These are phyloP conservation scores for Lentinula raphanica DNA, from an alignment of 768 basidiomycete genomes.

Conservation along the genomic window DNA sequence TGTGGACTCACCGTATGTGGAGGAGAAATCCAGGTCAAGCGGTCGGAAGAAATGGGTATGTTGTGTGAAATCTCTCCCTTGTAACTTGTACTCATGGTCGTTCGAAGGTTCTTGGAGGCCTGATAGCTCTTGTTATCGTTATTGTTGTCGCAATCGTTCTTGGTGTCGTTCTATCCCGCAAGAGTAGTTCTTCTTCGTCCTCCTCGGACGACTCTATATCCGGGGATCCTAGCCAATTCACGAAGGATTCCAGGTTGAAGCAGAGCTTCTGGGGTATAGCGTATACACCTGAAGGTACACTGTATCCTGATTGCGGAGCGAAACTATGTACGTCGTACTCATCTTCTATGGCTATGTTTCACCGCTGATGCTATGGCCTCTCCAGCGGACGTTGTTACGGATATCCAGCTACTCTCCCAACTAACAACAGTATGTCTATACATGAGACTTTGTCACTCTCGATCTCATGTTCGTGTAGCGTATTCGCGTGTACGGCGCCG, in stretches of 20 bases:
- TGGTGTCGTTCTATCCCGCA: constrained; percentile 13
- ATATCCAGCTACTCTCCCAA: constrained; percentile 69
- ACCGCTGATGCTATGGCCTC: neutral
- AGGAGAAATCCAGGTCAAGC: neutral
- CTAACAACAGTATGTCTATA: constrained; percentile 48
- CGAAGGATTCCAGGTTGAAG: constrained; percentile 60
- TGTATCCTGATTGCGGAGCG: constrained; percentile 66
- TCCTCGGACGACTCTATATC: constrained; percentile 9
- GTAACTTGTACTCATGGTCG: neutral
- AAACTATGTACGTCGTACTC: constrained; percentile 37
- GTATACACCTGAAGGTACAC: constrained; percentile 74
- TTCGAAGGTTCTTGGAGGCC: constrained; percentile 41
- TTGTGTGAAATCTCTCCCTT: neutral
- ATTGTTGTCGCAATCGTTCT: constrained; percentile 55
- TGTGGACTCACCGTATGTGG: neutral
- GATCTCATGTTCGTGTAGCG: constrained; percentile 21
- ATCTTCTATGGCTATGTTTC: neutral
- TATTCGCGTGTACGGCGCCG: constrained; percentile 80
- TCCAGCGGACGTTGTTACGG: constrained; percentile 1
- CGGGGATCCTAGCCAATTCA: constrained; percentile 73
- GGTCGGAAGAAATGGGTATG: neutral
- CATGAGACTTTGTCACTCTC: neutral
- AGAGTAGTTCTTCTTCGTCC: neutral
- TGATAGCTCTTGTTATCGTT: constrained; percentile 36
- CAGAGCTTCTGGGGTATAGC: constrained; percentile 78